These are phyloP conservation scores for Phenoliferia sp. DNA, from an alignment of 1,284 basidiomycete species.

Conservation along the genomic window DNA sequence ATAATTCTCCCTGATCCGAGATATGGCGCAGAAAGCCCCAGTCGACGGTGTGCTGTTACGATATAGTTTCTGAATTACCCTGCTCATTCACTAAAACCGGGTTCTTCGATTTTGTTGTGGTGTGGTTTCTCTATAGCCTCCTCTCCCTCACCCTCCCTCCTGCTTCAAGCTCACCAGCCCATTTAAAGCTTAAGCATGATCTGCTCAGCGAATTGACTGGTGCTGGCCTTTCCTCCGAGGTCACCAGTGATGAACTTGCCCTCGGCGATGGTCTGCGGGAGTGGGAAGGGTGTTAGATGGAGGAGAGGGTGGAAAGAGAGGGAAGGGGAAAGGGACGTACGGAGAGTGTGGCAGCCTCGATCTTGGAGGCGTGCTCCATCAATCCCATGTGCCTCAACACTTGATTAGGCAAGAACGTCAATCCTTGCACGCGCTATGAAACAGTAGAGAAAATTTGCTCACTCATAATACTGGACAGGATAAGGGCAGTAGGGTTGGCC, in stretches of 20 bases:
- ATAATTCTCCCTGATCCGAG: no score
- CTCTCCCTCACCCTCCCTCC: background rate
- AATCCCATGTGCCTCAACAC: constrained; percentile 83
- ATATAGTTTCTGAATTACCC: no score
- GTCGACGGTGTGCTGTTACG: no score
- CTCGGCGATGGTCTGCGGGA: constrained; percentile 79
- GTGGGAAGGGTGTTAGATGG: background rate
- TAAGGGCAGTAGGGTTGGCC: constrained; percentile 95
- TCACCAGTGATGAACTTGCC: constrained; percentile 89
- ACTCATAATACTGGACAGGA: constrained; percentile 90
- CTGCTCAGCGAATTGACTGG: constrained; percentile 78
- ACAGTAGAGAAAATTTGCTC: constrained; percentile 47
- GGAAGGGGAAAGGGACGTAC: constrained; percentile 50
- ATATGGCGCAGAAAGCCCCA: no score
- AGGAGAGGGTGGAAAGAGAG: constrained; percentile 9
- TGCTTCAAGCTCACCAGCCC: background rate
- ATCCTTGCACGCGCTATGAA: constrained; percentile 53
- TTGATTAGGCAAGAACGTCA: background rate
- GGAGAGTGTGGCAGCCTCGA: constrained; percentile 82
- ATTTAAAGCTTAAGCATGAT: constrained; percentile 67
- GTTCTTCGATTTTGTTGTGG: background rate
- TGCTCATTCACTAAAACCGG: no score
- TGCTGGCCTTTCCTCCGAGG: constrained; percentile 83
- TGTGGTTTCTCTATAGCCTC: background rate
- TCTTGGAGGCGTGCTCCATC: constrained; percentile 75